Conservation (phyloP, 306 rosid species). For the Alnus glutinosa region DNA sequence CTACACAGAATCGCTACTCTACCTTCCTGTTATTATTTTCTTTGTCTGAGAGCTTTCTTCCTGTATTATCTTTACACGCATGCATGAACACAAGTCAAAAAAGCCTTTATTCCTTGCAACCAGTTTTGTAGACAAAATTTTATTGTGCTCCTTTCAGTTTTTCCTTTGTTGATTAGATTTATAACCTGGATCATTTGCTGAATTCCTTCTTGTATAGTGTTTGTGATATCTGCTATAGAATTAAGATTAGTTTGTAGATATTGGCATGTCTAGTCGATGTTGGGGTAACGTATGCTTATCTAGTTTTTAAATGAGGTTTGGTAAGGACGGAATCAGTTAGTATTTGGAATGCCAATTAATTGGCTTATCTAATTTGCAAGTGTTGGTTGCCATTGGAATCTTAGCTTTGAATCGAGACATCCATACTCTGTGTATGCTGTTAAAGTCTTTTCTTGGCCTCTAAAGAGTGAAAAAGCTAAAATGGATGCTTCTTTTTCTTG, state of each 20-base stretch:
- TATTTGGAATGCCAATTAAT: neutral
- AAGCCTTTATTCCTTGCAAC: no score
- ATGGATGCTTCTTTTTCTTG: neutral
- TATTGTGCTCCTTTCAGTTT: no score
- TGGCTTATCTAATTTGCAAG: neutral
- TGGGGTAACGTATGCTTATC: neutral
- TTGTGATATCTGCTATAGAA: neutral
- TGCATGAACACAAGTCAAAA: no score
- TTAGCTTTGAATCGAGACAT: neutral
- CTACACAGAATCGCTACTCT: no score
- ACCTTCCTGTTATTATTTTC: no score
- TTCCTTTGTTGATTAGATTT: neutral
- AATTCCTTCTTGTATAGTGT: neutral
- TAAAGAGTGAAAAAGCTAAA: neutral
- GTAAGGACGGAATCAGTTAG: neutral
- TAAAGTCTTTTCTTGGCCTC: neutral
- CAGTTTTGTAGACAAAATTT: no score
- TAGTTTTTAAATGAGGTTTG: neutral
- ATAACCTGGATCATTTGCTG: neutral
- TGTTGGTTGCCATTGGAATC: neutral
- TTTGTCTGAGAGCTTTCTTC: no score
- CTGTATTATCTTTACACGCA: no score
- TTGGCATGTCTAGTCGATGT: neutral
- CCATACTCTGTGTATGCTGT: neutral
- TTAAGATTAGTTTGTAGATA: neutral